Evolutionary conservation across 352 stramenopile species (phyloP), one percentile per base, ranked within the genome.

Genomic region (Phytophthora pseudosyringae): DNA sequence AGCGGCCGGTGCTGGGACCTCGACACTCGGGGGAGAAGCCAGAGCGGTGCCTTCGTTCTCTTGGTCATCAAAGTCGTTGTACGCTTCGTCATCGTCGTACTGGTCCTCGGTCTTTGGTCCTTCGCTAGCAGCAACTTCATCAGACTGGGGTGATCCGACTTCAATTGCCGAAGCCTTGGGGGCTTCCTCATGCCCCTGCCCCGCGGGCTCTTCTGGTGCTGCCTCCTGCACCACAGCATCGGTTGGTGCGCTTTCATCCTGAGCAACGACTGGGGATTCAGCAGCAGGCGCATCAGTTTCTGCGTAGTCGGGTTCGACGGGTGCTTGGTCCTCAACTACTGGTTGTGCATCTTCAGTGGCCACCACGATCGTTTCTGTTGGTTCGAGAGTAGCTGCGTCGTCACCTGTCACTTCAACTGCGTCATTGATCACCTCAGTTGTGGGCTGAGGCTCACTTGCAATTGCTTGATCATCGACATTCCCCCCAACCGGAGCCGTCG

Each of bases 1-100:
- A 25, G 29, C 32, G 5, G 8, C 16, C 25, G 44, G 38, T 3
- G 16, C 6, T 25, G 35, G 49, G 6, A 31, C 16, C 32, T 68
- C 45, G 13, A 52, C 21, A 11, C 4, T 47, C 5, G 31, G 28
- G 2, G 26, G 21, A 40, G 45, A 29, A 26, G 10, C 25, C 15
- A 33, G 45, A 10, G 47, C n/a, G 13, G 15, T 26, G 2, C 5
- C n/a, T 7, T 56, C 58, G n/a, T 74, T 66, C 3, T 69, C 73
- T 0, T 75, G 69, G 11, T 78, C 64, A 12, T 79, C 71, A 29
- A 81, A 83, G 7, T 88, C 80, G 25, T 88, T 81, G 64, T 83
- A 88, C 5, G 45, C 75, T 11, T 69, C 59, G 9, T 84, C 64
- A 25, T 85, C 67, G 12, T 78, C 69, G 31, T 78, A 76, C 51